Percentiles rank a stretch among this genome's conserved stretches.
These are phyloP conservation scores for Marasmius sp. DNA, from an alignment of 1,284 basidiomycete genomes.

Conservation along the genomic window DNA sequence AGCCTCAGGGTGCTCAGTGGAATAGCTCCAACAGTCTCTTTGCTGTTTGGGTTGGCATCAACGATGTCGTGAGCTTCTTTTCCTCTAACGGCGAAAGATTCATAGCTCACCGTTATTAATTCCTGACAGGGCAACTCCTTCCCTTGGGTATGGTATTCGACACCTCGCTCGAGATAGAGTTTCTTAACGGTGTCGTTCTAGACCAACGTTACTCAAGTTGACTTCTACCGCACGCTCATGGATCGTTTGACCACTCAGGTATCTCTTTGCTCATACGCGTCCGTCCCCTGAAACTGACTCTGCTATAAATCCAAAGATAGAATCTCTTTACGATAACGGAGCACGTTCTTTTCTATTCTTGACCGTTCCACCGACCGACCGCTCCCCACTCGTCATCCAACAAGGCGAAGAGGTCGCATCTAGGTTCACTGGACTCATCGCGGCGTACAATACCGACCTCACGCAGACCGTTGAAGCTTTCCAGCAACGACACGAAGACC, in stretches of 20 bases:
- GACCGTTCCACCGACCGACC: conserved; percentile 64
- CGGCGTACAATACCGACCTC: conserved; percentile 54
- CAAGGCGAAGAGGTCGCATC: conserved; percentile 42
- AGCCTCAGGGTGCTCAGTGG: conserved; percentile 54
- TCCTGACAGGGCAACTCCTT: conserved; percentile 48
- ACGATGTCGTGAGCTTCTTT: conserved; percentile 49
- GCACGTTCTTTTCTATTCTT: conserved; percentile 66
- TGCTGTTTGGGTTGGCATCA: conserved; percentile 67
- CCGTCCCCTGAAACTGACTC: neutral
- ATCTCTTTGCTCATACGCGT: neutral
- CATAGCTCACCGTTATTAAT: neutral
- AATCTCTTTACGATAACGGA: conserved; percentile 51
- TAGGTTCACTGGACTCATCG: conserved; percentile 40
- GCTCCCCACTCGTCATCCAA: conserved; percentile 52
- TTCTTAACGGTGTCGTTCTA: conserved; percentile 20
- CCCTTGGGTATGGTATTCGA: conserved; percentile 42
- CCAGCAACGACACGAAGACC: conserved; percentile 37
- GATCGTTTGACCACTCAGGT: conserved; percentile 58
- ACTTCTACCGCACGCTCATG: conserved; percentile 54
- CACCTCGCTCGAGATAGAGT: neutral
- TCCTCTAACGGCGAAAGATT: neutral
- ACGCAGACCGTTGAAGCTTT: conserved; percentile 38
- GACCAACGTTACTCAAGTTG: conserved; percentile 54
- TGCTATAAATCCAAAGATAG: conserved; percentile 37
- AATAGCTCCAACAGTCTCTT: conserved; percentile 55